phyloP scores from a whole-genome alignment of 2,329 filamentous ascomycete species.

The Sphaerulina vaccinii region DNA sequence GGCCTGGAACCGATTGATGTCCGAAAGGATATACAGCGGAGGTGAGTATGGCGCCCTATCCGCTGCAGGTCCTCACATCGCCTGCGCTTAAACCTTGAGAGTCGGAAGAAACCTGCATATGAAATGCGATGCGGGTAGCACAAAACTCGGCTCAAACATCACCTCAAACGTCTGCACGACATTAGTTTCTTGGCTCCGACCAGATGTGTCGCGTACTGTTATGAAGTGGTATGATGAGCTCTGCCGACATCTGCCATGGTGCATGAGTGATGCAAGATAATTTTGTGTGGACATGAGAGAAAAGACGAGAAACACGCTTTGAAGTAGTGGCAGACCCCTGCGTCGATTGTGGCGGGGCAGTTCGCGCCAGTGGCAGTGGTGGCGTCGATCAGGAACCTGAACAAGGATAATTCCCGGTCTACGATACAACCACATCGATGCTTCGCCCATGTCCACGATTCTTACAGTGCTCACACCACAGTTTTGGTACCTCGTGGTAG shows the following conservation, averaged over 20 bases:
- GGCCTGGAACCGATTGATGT: background rate
- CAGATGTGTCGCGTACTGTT: too few species aligned
- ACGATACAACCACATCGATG: too few species aligned
- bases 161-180: background rate
- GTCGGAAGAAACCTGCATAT: background rate
- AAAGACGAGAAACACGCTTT: too few species aligned
- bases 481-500: too few species aligned
- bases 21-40: background rate
- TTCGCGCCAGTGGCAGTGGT: background rate
- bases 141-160: background rate
- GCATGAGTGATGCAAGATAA: too few species aligned
- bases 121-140: background rate
- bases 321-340: too few species aligned
- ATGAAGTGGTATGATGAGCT: too few species aligned
- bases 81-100: background rate
- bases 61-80: background rate
- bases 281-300: too few species aligned
- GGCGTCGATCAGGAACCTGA: background rate
- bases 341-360: conserved; percentile 2
- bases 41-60: background rate
- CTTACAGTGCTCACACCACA: too few species aligned
- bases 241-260: too few species aligned
- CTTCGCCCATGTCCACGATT: too few species aligned
- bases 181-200: background rate
- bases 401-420: too few species aligned